Conservation (phyloP, 345 rosid species). For the Aethionema arabicum region DNA sequence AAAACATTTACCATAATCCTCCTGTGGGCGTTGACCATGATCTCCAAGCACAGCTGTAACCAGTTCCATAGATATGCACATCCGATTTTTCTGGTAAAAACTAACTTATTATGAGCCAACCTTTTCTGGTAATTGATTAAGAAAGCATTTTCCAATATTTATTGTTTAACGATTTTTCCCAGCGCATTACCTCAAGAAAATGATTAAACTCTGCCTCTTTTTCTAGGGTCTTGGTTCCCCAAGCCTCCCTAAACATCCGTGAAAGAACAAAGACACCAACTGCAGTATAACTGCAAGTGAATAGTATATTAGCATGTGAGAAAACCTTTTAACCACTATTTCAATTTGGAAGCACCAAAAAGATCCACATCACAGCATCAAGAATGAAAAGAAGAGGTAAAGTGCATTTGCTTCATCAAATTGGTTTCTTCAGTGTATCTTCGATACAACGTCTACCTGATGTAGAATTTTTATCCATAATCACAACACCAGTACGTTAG, state of each 20-base stretch:
- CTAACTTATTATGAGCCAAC: conserved; percentile 15
- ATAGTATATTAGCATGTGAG: conserved; percentile 4
- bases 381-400: conserved; percentile 15
- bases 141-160: conserved; percentile 11
- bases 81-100: conserved; percentile 58
- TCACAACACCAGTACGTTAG: conserved; percentile 2
- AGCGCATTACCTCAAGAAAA: conserved; percentile 74
- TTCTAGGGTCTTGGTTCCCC: conserved; percentile 73
- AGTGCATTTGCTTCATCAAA: conserved; percentile 5
- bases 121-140: conserved; percentile 6
- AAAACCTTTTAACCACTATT: conserved; percentile 4
- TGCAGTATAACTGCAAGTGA: conserved; percentile 72
- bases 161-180: conserved; percentile 5
- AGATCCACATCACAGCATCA: conserved; percentile 14
- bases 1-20: conserved; percentile 67
- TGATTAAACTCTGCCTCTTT: conserved; percentile 77
- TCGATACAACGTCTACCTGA: conserved; percentile 6
- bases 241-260: conserved; percentile 76
- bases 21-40: conserved; percentile 91
- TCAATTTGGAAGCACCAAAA: conserved; percentile 18
- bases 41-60: conserved; percentile 99
- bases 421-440: neutral
- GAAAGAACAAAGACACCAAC: conserved; percentile 98
- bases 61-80: conserved; percentile 96
- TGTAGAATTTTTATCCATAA: conserved; percentile 18